Conservation (phyloP, 73 alveolate species). For the Tetrahymena borealis region DNA sequence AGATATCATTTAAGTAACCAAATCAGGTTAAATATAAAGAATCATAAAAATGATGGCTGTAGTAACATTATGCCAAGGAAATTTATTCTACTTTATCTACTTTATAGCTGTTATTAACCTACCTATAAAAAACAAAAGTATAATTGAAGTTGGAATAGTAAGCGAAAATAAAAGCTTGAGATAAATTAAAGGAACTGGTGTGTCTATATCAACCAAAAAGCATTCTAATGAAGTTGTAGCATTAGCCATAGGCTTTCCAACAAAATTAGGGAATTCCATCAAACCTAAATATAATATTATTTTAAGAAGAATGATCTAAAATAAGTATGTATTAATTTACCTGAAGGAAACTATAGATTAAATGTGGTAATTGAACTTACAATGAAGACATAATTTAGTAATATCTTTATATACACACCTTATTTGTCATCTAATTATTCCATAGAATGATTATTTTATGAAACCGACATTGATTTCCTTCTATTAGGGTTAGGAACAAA, state of each 20-base stretch:
- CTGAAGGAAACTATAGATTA: background rate
- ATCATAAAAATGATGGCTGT: background rate
- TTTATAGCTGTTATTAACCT: background rate
- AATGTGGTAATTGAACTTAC: constrained; percentile 1
- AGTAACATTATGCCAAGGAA: background rate
- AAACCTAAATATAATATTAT: background rate
- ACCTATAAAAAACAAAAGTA: background rate
- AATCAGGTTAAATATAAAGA: background rate
- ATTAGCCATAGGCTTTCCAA: background rate
- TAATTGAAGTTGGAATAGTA: background rate
- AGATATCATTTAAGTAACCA: background rate
- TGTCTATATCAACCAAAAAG: background rate
- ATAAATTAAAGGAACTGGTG: background rate
- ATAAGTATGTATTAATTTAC: background rate
- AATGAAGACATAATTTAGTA: constrained; percentile 1
- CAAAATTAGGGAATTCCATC: constrained; percentile 2
- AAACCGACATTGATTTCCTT: no score
- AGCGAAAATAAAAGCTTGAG: background rate
- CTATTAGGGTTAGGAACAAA: no score
- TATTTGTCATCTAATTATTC: background rate
- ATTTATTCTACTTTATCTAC: background rate
- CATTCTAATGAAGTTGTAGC: background rate
- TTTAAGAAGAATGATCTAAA: background rate
- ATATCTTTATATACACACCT: constrained; percentile 5
- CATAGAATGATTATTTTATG: no score